Base-by-base conservation (phyloP, 2,329 filamentous ascomycete genomes). In the Hymenoscyphus linearis region DNA sequence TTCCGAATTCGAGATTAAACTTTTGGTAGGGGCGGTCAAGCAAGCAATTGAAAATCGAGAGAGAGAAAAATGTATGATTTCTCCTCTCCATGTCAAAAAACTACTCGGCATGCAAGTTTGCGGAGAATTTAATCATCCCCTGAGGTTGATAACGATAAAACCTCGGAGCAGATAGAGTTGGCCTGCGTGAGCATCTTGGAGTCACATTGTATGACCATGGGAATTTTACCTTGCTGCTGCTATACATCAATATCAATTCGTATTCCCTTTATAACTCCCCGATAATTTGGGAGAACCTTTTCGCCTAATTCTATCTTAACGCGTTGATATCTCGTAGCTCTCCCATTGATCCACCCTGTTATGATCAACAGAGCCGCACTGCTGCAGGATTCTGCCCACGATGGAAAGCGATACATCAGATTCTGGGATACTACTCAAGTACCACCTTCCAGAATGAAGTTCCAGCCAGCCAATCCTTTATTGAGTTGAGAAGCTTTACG, bases 281-380 rank as follows among this genome's bases (percentile, higher is more conserved):
- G 12, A 22, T n/a, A 18, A 47, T n/a, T n/a, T n/a, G n/a, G n/a
- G n/a, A n/a, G n/a, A n/a, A n/a, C n/a, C n/a, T n/a, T n/a, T n/a
- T n/a, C n/a, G n/a, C n/a, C n/a, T n/a, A n/a, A n/a, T n/a, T n/a
- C n/a, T n/a, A n/a, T n/a, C n/a, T n/a, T n/a, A n/a, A n/a, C n/a
- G n/a, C n/a, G n/a, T n/a, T n/a, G n/a, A n/a, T n/a, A n/a, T n/a
- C 12, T 57, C 55, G 55, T 57, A 44, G 36, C 37, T 34, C 37
- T 26, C 47, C 55, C 55, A 57, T 50, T 57, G 31, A 50, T 18
- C 27, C 6, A 47, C 55, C 37, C 14, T 18, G 25, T 27, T 16
- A 34, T 35, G 34, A 27, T 54, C 27, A 54, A 50, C 55, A 57
- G 55, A 57, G 55, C 55, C 55, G 55, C 55, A 50, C 31, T 10